These are phyloP conservation scores for Tylopilus orsonianus DNA, from an alignment of 1,284 basidiomycete genomes.

Conservation along the genomic window DNA sequence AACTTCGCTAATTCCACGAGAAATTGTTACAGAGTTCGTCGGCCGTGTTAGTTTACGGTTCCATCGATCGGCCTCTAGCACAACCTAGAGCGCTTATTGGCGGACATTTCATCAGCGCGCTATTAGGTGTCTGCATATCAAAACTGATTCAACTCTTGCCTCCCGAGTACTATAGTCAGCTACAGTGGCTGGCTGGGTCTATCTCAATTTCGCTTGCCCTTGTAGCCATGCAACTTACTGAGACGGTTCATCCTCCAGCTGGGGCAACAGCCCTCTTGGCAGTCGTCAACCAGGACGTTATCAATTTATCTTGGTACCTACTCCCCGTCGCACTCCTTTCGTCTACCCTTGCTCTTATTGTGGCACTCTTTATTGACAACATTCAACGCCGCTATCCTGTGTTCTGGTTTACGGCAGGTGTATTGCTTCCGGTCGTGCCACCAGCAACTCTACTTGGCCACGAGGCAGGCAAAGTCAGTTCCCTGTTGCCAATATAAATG, in stretches of 20 bases:
- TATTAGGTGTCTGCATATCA: conserved; percentile 50
- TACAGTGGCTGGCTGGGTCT: conserved; percentile 57
- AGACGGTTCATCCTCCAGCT: conserved; percentile 62
- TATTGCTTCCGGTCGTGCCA: background rate
- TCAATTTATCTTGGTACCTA: conserved; percentile 58
- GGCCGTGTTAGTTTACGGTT: conserved; percentile 58
- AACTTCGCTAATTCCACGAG: conserved; percentile 43
- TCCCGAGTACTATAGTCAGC: conserved; percentile 44
- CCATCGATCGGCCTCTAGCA: conserved; percentile 57
- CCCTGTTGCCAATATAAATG: background rate
- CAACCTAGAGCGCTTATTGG: conserved; percentile 59
- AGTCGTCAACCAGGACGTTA: conserved; percentile 45
- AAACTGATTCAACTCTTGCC: conserved; percentile 50
- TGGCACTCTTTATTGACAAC: conserved; percentile 58
- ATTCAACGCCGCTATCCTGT: conserved; percentile 56
- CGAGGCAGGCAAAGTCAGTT: background rate
- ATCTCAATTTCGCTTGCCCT: conserved; percentile 51
- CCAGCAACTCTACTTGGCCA: background rate
- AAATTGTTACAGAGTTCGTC: conserved; percentile 60
- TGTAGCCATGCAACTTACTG: conserved; percentile 48
- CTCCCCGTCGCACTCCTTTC: conserved; percentile 62
- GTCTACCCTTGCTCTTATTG: conserved; percentile 48
- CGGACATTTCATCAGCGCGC: conserved; percentile 23
- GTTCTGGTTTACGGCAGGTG: conserved; percentile 46
- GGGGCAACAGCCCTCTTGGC: conserved; percentile 51